Evolutionary conservation across 2,329 filamentous ascomycete species (phyloP).

Genomic region (Verticillium zaregamsianum): DNA sequence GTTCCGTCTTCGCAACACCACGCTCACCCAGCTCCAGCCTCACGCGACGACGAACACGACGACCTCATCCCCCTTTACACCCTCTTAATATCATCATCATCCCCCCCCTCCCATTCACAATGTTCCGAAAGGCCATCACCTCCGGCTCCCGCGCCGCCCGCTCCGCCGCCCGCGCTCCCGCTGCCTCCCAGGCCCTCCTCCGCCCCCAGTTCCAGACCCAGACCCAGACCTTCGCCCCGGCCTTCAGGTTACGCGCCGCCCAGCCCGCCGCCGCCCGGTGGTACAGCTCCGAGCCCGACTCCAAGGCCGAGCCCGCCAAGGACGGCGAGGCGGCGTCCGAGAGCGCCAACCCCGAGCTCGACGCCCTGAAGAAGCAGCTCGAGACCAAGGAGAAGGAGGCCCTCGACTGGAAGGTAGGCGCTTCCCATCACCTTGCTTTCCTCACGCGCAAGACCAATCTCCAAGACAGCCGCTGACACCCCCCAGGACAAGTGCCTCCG

Average conservation of each 20-base stretch:
- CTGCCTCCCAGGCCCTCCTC: conserved; percentile 28
- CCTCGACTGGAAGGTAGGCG: conserved; percentile 77
- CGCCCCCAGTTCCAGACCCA: conserved; percentile 33
- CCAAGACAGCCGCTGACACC: too few species aligned
- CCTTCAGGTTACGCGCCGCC: conserved; percentile 30
- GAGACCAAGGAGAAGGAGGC: conserved; percentile 49
- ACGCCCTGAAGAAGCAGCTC: conserved; percentile 46
- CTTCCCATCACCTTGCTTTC: not conserved
- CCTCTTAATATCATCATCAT: not conserved
- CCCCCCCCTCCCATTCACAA: conserved; percentile 19
- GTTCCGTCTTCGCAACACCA: not conserved
- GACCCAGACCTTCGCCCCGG: conserved; percentile 20
- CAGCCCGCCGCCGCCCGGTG: conserved; percentile 34
- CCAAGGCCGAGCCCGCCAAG: conserved; percentile 23
- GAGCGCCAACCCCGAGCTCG: conserved; percentile 26
- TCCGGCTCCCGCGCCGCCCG: conserved; percentile 40
- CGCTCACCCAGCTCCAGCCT: not conserved
- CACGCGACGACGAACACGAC: conserved; percentile 9
- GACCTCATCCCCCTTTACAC: conserved; percentile 1
- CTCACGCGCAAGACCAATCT: too few species aligned
- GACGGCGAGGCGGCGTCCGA: conserved; percentile 18
- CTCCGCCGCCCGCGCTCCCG: conserved; percentile 29
- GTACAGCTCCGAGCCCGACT: conserved; percentile 46
- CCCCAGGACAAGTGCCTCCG: conserved; percentile 88
- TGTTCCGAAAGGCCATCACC: conserved; percentile 43